These are phyloP conservation scores for Candida coleopterorum DNA, from an alignment of 805 yeast genomes.

Conservation along the genomic window DNA sequence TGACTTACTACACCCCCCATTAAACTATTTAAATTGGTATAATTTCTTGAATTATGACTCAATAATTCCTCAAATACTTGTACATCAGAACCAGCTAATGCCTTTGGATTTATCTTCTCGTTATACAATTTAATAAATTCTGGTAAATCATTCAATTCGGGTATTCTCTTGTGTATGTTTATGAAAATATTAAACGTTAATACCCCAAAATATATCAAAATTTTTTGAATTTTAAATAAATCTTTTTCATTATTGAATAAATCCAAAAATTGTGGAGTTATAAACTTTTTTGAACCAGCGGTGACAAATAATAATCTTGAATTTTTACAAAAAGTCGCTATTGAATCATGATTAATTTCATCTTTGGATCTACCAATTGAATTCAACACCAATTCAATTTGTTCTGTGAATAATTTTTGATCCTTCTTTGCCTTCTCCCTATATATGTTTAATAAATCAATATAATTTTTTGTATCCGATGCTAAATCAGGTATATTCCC, in stretches of 20 bases:
- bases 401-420: slow-evolving; percentile 29
- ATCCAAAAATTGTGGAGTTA: slow-evolving; percentile 13
- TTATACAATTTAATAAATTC: slow-evolving; percentile 17
- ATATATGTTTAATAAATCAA: slow-evolving; percentile 55
- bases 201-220: slow-evolving; percentile 40
- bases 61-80: slow-evolving; percentile 29
- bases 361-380: slow-evolving; percentile 22
- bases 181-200: slow-evolving; percentile 26
- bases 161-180: slow-evolving; percentile 13
- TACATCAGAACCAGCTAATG: slow-evolving; percentile 9
- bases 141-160: slow-evolving; percentile 17
- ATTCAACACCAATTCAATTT: slow-evolving; percentile 23
- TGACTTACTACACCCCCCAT: slow-evolving; percentile 86
- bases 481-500: slow-evolving; percentile 89
- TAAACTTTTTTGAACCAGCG: slow-evolving; percentile 34
- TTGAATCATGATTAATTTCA: slow-evolving; percentile 29
- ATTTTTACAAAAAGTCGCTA: slow-evolving; percentile 58
- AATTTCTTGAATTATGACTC: slow-evolving; percentile 35
- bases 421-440: slow-evolving; percentile 51
- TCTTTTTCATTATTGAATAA: slow-evolving; percentile 3
- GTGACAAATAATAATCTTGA: slow-evolving; percentile 48
- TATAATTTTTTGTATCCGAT: slow-evolving; percentile 61
- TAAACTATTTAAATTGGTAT: slow-evolving; percentile 60
- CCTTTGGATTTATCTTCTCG: slow-evolving; percentile 13
- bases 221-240: neutral